Conservation (phyloP, 2,329 filamentous ascomycete genomes). For the Magnaporthiopsis rhizophila region DNA sequence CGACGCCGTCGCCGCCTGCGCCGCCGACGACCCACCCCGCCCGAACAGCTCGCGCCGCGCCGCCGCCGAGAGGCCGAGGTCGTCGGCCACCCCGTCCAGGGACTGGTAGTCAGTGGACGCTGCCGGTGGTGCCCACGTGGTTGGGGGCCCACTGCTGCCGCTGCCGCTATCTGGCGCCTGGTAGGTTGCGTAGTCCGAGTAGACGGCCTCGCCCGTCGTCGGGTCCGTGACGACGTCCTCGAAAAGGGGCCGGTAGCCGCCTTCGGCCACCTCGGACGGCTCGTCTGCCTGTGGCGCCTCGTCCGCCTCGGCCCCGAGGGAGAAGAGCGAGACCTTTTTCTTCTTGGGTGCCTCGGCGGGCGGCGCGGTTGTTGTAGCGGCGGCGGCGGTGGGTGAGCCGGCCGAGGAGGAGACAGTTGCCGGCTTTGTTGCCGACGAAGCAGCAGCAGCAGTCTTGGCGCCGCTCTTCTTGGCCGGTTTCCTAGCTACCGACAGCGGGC, state of each 20-base stretch:
- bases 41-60: slow-evolving; percentile 82
- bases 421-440: slow-evolving; percentile 9
- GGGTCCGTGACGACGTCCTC: slow-evolving; percentile 16
- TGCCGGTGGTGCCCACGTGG: slow-evolving; percentile 10
- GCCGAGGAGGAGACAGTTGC: too few relatives aligned
- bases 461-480: slow-evolving; percentile 58
- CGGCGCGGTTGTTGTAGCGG: slow-evolving; percentile 15
- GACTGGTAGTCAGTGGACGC: slow-evolving; percentile 32
- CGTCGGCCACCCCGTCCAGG: slow-evolving; percentile 63
- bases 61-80: slow-evolving; percentile 70
- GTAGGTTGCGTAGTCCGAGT: slow-evolving; percentile 6
- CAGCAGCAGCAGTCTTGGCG: slow-evolving; percentile 8
- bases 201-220: not conserved
- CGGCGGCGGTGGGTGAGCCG: slow-evolving; percentile 8
- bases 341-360: slow-evolving; percentile 42
- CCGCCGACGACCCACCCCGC: slow-evolving; percentile 40
- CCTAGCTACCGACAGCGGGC: slow-evolving; percentile 75
- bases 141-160: slow-evolving; percentile 17
- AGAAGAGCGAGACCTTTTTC: slow-evolving; percentile 64
- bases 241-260: slow-evolving; percentile 46
- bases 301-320: slow-evolving; percentile 36
- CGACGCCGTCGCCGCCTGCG: slow-evolving; percentile 22
- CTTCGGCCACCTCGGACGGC: slow-evolving; percentile 12
- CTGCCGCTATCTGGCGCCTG: slow-evolving; percentile 17
- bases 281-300: slow-evolving; percentile 16